These are phyloP conservation scores for Citrus sinensis DNA, from an alignment of 345 rosid species.

Conservation along the genomic window DNA sequence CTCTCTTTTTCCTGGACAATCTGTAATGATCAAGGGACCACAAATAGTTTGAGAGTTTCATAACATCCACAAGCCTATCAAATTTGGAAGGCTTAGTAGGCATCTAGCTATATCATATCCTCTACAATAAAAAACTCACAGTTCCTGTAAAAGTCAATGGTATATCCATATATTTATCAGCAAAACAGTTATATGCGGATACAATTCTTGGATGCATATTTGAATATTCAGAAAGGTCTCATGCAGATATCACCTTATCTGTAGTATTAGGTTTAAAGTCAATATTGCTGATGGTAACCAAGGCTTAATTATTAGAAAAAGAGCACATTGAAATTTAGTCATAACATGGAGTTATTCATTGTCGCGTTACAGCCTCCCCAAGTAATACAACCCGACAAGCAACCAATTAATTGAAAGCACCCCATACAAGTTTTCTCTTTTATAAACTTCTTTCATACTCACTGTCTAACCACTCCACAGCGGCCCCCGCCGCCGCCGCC, in stretches of 20 bases:
- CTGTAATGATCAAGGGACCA: background rate
- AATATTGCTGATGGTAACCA: background rate
- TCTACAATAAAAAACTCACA: background rate
- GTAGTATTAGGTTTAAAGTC: background rate
- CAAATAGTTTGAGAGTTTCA: background rate
- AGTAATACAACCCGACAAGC: background rate
- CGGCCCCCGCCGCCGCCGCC: background rate
- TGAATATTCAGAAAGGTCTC: background rate
- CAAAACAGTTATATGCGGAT: background rate
- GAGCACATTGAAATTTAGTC: background rate
- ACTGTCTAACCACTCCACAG: background rate
- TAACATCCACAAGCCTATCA: background rate
- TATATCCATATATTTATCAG: constrained; percentile 4
- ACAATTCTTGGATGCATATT: background rate
- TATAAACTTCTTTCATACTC: background rate
- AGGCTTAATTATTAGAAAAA: background rate
- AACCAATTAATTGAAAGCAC: background rate
- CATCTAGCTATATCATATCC: background rate
- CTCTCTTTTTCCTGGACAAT: background rate
- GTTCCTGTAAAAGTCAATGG: background rate
- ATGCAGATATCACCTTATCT: background rate
- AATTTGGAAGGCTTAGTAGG: background rate
- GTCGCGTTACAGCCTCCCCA: background rate
- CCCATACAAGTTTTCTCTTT: background rate
- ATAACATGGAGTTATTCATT: background rate